Evolutionary conservation across 2,329 filamentous ascomycete genomes (phyloP).

Genomic region (Talaromyces rugulosus): DNA sequence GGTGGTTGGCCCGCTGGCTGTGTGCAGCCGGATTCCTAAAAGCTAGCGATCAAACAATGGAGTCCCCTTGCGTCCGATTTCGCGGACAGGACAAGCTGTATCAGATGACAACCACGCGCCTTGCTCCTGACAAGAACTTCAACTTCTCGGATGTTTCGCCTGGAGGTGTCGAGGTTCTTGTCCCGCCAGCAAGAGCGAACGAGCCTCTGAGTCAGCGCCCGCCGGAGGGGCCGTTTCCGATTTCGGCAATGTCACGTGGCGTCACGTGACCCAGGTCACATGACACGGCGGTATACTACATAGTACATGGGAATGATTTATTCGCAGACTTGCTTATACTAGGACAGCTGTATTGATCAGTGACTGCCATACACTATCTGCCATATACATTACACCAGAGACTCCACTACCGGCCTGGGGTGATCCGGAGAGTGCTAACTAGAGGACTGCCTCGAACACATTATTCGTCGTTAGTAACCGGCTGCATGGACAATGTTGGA

Average conservation of each 20-base stretch:
- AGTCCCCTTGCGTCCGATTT: conserved; percentile 12
- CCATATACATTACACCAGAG: too few species aligned
- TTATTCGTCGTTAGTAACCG: not conserved
- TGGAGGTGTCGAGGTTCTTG: not conserved
- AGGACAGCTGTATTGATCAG: too few species aligned
- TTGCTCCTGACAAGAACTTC: not conserved
- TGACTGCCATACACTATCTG: too few species aligned
- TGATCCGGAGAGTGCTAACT: too few species aligned
- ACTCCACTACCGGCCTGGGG: too few species aligned
- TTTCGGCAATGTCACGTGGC: not conserved
- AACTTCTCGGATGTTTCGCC: not conserved
- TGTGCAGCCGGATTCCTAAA: not conserved
- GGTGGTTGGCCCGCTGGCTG: conserved; percentile 23
- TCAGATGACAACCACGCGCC: not conserved
- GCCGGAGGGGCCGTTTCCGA: not conserved
- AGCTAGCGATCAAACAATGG: not conserved
- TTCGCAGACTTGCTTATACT: too few species aligned
- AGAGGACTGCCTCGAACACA: too few species aligned
- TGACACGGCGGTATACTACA: not conserved
- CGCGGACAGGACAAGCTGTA: conserved; percentile 2
- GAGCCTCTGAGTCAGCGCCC: not conserved
- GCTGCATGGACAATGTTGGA: not conserved
- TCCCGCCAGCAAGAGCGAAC: not conserved
- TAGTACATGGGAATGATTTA: too few species aligned
- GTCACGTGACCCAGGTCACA: not conserved